A percentile compares a stretch with the other conserved stretches of the same genome.
phyloP scores from a whole-genome alignment of 805 yeast genomes.

The Candida sonorensis region DNA sequence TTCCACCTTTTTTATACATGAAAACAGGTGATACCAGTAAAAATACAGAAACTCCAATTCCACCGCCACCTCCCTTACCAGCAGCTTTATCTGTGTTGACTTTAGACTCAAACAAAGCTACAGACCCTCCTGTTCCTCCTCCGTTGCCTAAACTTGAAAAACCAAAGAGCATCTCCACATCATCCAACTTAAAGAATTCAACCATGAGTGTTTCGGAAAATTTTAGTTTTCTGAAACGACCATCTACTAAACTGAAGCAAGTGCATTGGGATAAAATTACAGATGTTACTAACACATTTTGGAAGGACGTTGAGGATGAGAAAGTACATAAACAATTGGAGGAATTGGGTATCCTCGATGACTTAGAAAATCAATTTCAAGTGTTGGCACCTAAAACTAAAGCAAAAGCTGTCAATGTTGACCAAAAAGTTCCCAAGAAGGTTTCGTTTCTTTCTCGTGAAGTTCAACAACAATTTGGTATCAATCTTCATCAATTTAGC shows the following conservation, averaged over 20 bases:
- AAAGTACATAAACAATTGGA: constrained; percentile 41
- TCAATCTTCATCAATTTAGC: constrained; percentile 62
- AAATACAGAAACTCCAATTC: too few species aligned
- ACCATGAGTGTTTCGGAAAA: too few species aligned
- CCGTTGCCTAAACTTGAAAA: constrained; percentile 6
- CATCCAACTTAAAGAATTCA: too few species aligned
- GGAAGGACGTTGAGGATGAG: constrained; percentile 45
- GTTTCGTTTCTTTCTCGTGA: constrained; percentile 60
- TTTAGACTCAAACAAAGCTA: too few species aligned
- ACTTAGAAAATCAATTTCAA: constrained; percentile 53
- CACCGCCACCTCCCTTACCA: not conserved
- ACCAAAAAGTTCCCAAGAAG: too few species aligned
- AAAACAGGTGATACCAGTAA: too few species aligned
- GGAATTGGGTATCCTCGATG: constrained; percentile 56
- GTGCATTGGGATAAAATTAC: constrained; percentile 80
- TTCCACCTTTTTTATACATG: constrained; percentile 4
- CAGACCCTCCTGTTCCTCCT: constrained; percentile 2
- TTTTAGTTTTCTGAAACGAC: constrained; percentile 18
- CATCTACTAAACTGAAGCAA: constrained; percentile 52
- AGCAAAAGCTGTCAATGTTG: too few species aligned
- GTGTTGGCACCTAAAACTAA: constrained; percentile 27
- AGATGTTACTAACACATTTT: constrained; percentile 50
- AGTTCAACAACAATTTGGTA: constrained; percentile 72
- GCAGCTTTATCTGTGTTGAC: too few species aligned
- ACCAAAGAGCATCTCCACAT: too few species aligned